Conservation (phyloP, 148 eudicot species). For the Talinum fruticosum region DNA sequence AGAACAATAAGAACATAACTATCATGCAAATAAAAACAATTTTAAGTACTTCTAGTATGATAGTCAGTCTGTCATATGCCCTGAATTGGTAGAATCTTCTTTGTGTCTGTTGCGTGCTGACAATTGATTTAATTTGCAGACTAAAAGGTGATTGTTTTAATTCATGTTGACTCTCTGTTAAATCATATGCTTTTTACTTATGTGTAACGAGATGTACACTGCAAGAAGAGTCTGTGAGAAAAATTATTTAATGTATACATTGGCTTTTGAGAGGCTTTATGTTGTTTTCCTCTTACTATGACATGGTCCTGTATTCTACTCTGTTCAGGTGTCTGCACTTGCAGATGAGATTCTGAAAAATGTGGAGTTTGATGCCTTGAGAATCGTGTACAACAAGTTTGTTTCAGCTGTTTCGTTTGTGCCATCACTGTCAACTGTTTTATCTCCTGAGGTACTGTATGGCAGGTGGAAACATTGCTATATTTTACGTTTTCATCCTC, state of each 20-base stretch:
- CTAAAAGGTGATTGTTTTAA: too few relatives aligned
- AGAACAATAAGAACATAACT: too few relatives aligned
- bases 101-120: too few relatives aligned
- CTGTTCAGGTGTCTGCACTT: slow-evolving; percentile 69
- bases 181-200: neutral
- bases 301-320: neutral
- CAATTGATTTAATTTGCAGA: too few relatives aligned
- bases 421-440: slow-evolving; percentile 76
- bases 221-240: neutral
- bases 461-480: neutral
- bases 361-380: slow-evolving; percentile 89
- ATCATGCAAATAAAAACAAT: too few relatives aligned
- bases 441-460: slow-evolving; percentile 81
- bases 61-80: too few relatives aligned
- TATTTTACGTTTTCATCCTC: neutral
- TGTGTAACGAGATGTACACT: slow-evolving; percentile 1
- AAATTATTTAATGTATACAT: neutral
- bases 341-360: slow-evolving; percentile 96
- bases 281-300: neutral
- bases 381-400: slow-evolving; percentile 89
- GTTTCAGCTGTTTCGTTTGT: slow-evolving; percentile 77
- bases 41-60: too few relatives aligned
- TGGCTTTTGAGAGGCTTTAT: slow-evolving; percentile 1
- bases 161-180: neutral
- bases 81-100: too few relatives aligned